Base-by-base conservation (phyloP, 2,329 filamentous ascomycete genomes). In the Nectriaceae sp. region DNA sequence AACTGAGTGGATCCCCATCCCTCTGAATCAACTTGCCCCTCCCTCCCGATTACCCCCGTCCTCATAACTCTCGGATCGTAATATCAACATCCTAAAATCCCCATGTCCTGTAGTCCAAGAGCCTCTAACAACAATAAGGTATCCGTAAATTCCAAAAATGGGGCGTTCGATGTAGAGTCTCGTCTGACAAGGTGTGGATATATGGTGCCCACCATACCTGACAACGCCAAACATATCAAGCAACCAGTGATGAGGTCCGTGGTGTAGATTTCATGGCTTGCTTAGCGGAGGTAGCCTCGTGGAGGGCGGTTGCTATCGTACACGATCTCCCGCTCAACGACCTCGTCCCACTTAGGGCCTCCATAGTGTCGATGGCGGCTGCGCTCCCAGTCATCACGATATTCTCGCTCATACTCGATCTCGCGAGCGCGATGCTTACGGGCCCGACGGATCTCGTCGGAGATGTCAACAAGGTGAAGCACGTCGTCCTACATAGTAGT, bases 401-500 rank as follows among this genome's bases (percentile, higher is more conserved):
- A 76, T 36, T 81, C 75, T 46, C 80, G 76, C 69, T 89, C 85
- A 64, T 77, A 84, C 62, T 80, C 73, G 31, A 78, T 70, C 57
- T 84, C 78, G 40, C 75, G 74, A 29, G 75, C 71, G 43, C 79
- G 75, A 16, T 78, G 70, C 62, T 74, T 75, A 50, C 80, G 78
- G 26, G 71, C 80, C 47, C 82, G 82, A 29, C 90, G 88, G 63
- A 97, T 94, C 18, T 89, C 82, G 53, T 96, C 88, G 1, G 90
- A 90, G 3, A 95, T 69, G 54, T 94, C 83, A 21, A 96, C 89
- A 4, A 97, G 82, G 54, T 87, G 84, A 37, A 90, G 80, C 40
- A 97, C 89, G 57, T 97, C 90, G 65, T 95, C 90, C 90, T 96
- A 61, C 41, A 33, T 33, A 45, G 15, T 11, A 24, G 61, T 77